Percentiles rank a stretch among this genome's conserved stretches.
phyloP scores from a whole-genome alignment of 768 basidiomycete species.

The Suillus ampliporus region DNA sequence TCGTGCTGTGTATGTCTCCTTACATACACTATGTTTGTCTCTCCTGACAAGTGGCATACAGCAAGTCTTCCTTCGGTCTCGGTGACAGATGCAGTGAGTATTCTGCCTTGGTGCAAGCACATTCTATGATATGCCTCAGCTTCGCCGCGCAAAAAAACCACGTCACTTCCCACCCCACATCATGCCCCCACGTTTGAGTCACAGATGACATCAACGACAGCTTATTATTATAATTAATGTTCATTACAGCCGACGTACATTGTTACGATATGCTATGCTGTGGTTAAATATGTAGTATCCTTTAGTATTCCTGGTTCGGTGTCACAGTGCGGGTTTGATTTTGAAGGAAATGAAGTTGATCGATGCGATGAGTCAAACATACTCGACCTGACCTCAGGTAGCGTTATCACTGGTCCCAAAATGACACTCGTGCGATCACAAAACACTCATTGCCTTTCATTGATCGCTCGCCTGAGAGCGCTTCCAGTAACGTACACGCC shows the following conservation, averaged over 20 bases:
- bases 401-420: neutral
- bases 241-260: no score
- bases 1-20: no score
- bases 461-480: no score
- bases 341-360: no score
- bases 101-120: no score
- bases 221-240: neutral
- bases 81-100: no score
- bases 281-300: neutral
- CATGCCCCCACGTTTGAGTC: no score
- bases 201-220: neutral
- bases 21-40: no score
- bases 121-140: neutral
- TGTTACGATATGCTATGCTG: neutral
- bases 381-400: neutral
- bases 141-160: neutral
- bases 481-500: no score
- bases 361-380: neutral
- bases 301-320: neutral
- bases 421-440: no score
- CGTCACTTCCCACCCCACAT: neutral
- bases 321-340: neutral
- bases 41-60: no score
- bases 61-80: no score
- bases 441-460: neutral